Conservation (phyloP, 2,329 filamentous ascomycete genomes). For the Colletotrichum zoysiae region DNA sequence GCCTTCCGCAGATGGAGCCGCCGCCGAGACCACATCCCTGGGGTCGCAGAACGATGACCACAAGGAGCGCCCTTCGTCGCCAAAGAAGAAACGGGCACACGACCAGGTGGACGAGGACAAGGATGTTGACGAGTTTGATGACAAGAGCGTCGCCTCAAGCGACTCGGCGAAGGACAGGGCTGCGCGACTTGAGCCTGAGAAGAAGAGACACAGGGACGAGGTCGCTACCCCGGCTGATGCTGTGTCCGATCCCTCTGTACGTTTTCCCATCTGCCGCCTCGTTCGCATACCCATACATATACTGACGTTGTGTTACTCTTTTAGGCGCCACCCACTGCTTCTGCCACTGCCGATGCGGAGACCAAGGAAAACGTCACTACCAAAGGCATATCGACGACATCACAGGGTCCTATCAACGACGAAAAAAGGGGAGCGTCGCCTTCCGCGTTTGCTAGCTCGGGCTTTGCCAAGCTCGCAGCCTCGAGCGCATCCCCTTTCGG, state of each 20-base stretch:
- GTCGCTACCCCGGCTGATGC: slow-evolving; percentile 49
- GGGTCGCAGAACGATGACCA: slow-evolving; percentile 53
- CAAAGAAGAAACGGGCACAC: slow-evolving; percentile 73
- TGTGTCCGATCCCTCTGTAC: slow-evolving; percentile 20
- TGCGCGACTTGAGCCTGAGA: slow-evolving; percentile 67
- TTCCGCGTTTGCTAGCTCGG: slow-evolving; percentile 76
- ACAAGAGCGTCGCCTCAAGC: slow-evolving; percentile 56
- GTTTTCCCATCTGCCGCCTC: not conserved
- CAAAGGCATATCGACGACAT: slow-evolving; percentile 45
- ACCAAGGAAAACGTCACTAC: slow-evolving; percentile 40
- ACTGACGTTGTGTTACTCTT: slow-evolving; percentile 11
- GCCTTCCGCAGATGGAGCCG: slow-evolving; percentile 46
- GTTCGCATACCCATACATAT: not conserved
- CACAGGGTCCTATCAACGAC: slow-evolving; percentile 28
- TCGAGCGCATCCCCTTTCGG: slow-evolving; percentile 75
- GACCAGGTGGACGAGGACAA: slow-evolving; percentile 68
- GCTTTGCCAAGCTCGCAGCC: slow-evolving; percentile 74
- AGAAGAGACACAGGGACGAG: slow-evolving; percentile 72
- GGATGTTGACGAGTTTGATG: slow-evolving; percentile 58
- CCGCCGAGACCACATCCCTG: slow-evolving; percentile 45
- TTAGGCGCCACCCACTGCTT: slow-evolving; percentile 22
- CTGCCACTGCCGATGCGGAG: slow-evolving; percentile 17
- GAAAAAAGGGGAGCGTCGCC: slow-evolving; percentile 59
- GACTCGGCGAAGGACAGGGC: slow-evolving; percentile 64
- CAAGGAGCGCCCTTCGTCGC: slow-evolving; percentile 67